Conservation (phyloP, 2,329 filamentous ascomycete genomes). For the Penicillium freii region DNA sequence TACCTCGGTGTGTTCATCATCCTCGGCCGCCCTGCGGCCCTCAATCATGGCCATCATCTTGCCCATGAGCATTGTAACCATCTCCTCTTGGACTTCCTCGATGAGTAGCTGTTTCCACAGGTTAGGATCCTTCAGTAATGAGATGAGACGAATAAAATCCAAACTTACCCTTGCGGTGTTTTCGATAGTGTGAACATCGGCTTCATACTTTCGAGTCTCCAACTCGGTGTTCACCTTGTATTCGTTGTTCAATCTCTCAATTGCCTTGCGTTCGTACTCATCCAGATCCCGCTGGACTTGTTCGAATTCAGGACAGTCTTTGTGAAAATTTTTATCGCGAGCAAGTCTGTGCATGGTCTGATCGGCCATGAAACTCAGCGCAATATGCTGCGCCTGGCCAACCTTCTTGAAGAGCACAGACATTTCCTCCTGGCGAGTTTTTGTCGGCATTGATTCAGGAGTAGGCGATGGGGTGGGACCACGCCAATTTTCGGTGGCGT, state of each 20-base stretch:
- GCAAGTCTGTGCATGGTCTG: conserved; percentile 40
- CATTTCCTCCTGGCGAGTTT: conserved; percentile 44
- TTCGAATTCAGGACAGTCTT: conserved; percentile 40
- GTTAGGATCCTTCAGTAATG: background rate
- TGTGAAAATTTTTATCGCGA: conserved; percentile 43
- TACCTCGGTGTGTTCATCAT: conserved; percentile 30
- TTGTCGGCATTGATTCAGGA: conserved; percentile 38
- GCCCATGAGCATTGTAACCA: conserved; percentile 19
- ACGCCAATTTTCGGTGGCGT: conserved; percentile 30
- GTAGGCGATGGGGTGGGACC: conserved; percentile 37
- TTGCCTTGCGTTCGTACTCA: conserved; percentile 27
- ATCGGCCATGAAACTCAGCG: conserved; percentile 40
- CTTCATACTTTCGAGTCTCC: conserved; percentile 30
- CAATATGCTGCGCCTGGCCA: conserved; percentile 41
- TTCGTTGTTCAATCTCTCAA: conserved; percentile 31
- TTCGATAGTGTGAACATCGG: conserved; percentile 35
- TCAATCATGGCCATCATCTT: conserved; percentile 21
- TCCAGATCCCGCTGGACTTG: conserved; percentile 35
- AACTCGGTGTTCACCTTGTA: conserved; percentile 35
- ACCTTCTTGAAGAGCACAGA: conserved; percentile 44
- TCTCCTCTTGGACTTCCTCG: conserved; percentile 16
- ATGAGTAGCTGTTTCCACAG: conserved; percentile 11
- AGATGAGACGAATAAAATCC: background rate
- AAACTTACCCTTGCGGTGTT: conserved; percentile 33
- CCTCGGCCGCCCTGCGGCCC: conserved; percentile 22